Percentiles rank a stretch among this genome's conserved stretches.
Evolutionary conservation across 768 basidiomycete genomes (phyloP).

Genomic region (Serendipita sp.): DNA sequence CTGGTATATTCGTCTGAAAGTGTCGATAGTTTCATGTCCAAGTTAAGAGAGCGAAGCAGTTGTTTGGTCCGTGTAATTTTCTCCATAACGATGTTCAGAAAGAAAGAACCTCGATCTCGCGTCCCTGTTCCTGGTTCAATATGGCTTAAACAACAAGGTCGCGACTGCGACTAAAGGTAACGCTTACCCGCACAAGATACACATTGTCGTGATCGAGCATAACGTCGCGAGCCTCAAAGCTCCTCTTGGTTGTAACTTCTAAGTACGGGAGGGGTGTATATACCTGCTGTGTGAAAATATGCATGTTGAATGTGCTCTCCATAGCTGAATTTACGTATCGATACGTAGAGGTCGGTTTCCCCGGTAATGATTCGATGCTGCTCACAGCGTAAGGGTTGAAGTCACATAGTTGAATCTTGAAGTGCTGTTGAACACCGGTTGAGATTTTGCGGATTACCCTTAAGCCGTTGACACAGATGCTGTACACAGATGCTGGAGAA

Average conservation of each 20-base stretch:
- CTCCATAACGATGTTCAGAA: not conserved
- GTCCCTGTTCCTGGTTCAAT: not conserved
- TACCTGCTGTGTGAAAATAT: not conserved
- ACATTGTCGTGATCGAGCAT: slow-evolving; percentile 3
- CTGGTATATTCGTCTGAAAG: too few species aligned
- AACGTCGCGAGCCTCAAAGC: not conserved
- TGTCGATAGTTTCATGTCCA: too few species aligned
- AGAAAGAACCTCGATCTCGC: not conserved
- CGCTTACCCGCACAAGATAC: not conserved
- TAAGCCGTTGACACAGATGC: not conserved
- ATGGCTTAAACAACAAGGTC: not conserved
- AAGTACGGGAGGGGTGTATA: not conserved
- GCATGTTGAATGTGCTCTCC: not conserved
- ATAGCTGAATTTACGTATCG: not conserved
- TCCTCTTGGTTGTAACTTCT: not conserved
- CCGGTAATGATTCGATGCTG: not conserved
- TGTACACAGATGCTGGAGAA: not conserved
- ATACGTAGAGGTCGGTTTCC: not conserved
- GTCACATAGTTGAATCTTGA: slow-evolving; percentile 1
- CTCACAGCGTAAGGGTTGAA: not conserved
- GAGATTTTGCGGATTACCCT: not conserved
- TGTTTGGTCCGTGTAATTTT: too few species aligned
- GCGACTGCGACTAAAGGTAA: not conserved
- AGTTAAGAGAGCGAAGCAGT: too few species aligned
- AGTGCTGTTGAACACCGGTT: not conserved